Base-by-base conservation (phyloP, 495 filamentous ascomycete genomes). In the Penicillium lividum region DNA sequence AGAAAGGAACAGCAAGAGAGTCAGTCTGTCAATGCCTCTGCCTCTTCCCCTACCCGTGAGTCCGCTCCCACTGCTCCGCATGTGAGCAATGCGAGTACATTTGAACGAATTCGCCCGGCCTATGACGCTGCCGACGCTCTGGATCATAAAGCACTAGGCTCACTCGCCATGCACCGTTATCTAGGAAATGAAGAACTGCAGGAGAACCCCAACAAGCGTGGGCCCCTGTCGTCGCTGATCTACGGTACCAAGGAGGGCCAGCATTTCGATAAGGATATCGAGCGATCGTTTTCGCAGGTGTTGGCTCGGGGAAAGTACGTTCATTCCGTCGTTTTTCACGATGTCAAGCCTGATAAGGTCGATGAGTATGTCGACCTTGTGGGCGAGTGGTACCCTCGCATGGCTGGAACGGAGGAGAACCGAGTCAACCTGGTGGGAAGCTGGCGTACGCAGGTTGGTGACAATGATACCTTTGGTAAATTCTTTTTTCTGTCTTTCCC, bases 391-490 rank as follows among this genome's bases (percentile, higher is more conserved):
- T 98, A 98, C 71, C 93, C 94, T 5, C 81, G 81, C 55, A 89
- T 97, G 83, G 95, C 94, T 11, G 76, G 75, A 40, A 80, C 83
- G 45, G 84, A 87, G 57, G 86, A 92, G 75, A 95, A 97, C 78
- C 89, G 91, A 69, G 95, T 98, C 66, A 87, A 98, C 74, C 78
- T 98, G 49, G 94, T 98, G 15, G 94, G 94, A 60, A 98, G 94
- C 78, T 98, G 94, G 94, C 86, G 94, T 71, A 97, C 93, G 3
- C 95, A 98, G 73, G 94, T 98, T 56, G 95, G 95, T 49, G 95
- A 98, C 66, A 95, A 92, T 65, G 93, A 98, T 67, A 97, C 93
- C 0, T 98, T 98, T 77, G 88, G 94, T 98, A 82, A 59, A 9
- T 50, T 36, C 29, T 42, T 38, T 31, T 44, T 43, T 54, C 44